Evolutionary conservation across 1,284 basidiomycete species (phyloP).

Genomic region (Ganoderma multipileum): DNA sequence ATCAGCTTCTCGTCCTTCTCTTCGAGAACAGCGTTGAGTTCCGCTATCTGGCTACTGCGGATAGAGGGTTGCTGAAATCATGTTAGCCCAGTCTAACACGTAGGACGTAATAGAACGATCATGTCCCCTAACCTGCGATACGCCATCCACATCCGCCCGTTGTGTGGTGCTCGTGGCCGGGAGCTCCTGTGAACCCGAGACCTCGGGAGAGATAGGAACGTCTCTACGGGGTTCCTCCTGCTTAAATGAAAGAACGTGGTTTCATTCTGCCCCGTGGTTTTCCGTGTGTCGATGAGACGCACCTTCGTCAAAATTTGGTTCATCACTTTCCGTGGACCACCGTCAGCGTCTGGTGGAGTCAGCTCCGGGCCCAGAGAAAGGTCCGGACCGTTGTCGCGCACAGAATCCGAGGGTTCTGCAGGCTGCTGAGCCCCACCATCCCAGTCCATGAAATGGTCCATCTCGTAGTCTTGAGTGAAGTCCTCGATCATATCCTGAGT

Average conservation of each 20-base stretch:
- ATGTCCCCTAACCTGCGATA: slow-evolving; percentile 29
- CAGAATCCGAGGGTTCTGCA: slow-evolving; percentile 5
- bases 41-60: slow-evolving; percentile 21
- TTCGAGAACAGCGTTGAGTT: slow-evolving; percentile 27
- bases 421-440: slow-evolving; percentile 23
- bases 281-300: not conserved
- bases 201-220: slow-evolving; percentile 12
- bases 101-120: not conserved
- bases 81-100: not conserved
- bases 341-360: slow-evolving; percentile 7
- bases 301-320: slow-evolving; percentile 18
- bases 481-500: slow-evolving; percentile 28
- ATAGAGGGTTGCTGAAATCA: not conserved
- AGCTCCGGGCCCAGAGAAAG: slow-evolving; percentile 26
- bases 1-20: slow-evolving; percentile 29
- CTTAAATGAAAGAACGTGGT: slow-evolving; percentile 1
- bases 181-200: slow-evolving; percentile 15
- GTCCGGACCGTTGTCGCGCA: slow-evolving; percentile 7
- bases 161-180: slow-evolving; percentile 35
- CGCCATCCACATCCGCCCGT: slow-evolving; percentile 34
- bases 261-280: not conserved
- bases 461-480: slow-evolving; percentile 26
- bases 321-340: slow-evolving; percentile 13
- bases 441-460: slow-evolving; percentile 31
- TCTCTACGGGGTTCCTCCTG: not conserved